Evolutionary conservation across 2,329 filamentous ascomycete genomes (phyloP).

Genomic region (Diaporthe velutina): DNA sequence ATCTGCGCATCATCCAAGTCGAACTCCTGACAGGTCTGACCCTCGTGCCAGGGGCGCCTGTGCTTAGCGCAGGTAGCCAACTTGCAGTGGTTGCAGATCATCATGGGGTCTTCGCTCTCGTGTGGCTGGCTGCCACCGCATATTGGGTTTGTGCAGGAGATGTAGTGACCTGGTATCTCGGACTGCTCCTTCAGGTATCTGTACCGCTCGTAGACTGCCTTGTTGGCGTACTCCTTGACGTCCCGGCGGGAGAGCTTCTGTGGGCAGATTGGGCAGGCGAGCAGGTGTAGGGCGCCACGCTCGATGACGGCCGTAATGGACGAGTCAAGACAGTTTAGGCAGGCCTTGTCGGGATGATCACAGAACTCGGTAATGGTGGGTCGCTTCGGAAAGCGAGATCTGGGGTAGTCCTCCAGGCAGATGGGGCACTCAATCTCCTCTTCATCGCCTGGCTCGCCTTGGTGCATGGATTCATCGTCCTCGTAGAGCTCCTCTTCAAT

Average conservation of each 20-base stretch:
- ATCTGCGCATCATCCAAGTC: conserved; percentile 36
- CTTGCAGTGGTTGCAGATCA: conserved; percentile 36
- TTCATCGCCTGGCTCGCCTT: not conserved
- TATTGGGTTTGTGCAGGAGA: conserved; percentile 36
- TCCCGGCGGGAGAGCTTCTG: conserved; percentile 26
- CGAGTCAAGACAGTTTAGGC: conserved; percentile 36
- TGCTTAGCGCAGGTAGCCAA: conserved; percentile 37
- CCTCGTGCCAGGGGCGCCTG: conserved; percentile 36
- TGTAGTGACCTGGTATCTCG: conserved; percentile 37
- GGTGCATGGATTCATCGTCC: not conserved
- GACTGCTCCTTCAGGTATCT: conserved; percentile 35
- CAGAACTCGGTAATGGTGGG: conserved; percentile 28
- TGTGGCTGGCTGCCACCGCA: conserved; percentile 37
- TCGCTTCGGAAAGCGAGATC: conserved; percentile 30
- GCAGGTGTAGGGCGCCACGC: conserved; percentile 33
- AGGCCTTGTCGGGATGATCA: conserved; percentile 38
- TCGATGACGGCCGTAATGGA: conserved; percentile 34
- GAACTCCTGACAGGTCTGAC: conserved; percentile 35
- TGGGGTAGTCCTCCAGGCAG: conserved; percentile 34
- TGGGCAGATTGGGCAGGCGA: conserved; percentile 38
- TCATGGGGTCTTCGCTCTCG: conserved; percentile 21
- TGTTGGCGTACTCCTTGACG: conserved; percentile 29
- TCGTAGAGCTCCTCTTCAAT: not conserved
- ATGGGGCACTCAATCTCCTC: conserved; percentile 37
- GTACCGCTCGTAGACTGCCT: conserved; percentile 32